These are phyloP conservation scores for Cotoneaster glaucophyllus DNA, from an alignment of 306 rosid species.

Conservation along the genomic window DNA sequence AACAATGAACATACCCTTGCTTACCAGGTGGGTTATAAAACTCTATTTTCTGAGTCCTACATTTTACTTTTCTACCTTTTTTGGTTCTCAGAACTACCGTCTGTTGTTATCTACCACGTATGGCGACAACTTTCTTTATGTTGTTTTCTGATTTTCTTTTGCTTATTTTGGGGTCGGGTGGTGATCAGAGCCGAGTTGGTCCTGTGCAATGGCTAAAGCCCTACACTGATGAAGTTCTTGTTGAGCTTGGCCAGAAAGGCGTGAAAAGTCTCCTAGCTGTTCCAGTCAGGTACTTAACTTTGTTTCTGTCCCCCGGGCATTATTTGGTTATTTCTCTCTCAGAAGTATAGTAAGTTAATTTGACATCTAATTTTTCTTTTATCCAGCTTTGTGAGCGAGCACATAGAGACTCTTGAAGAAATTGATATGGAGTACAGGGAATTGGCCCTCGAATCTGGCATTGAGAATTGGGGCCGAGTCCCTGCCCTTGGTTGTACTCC, in stretches of 20 bases:
- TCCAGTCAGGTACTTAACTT: slow-evolving; percentile 73
- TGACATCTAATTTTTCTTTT: not conserved
- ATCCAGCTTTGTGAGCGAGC: slow-evolving; percentile 95
- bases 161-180: slow-evolving; percentile 12
- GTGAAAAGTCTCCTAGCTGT: slow-evolving; percentile 90
- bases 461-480: slow-evolving; percentile 94
- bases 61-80: not conserved
- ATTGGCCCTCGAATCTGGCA: slow-evolving; percentile 89
- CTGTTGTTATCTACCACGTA: not conserved
- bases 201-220: slow-evolving; percentile 99
- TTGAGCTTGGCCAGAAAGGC: slow-evolving; percentile 95
- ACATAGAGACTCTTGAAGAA: slow-evolving; percentile 97
- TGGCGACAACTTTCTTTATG: not conserved
- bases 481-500: slow-evolving; percentile 88
- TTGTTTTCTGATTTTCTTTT: not conserved
- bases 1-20: slow-evolving; percentile 86
- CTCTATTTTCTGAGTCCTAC: not conserved
- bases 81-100: not conserved
- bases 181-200: slow-evolving; percentile 92
- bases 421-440: slow-evolving; percentile 94
- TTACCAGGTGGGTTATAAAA: slow-evolving; percentile 63
- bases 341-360: not conserved
- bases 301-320: not conserved
- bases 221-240: slow-evolving; percentile 90
- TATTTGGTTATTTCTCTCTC: not conserved